A percentile compares a stretch with the other conserved stretches of the same genome.
Evolutionary conservation across 371 early-diverging fungal species (phyloP).

Genomic region (Capillidium rhysosporum): DNA sequence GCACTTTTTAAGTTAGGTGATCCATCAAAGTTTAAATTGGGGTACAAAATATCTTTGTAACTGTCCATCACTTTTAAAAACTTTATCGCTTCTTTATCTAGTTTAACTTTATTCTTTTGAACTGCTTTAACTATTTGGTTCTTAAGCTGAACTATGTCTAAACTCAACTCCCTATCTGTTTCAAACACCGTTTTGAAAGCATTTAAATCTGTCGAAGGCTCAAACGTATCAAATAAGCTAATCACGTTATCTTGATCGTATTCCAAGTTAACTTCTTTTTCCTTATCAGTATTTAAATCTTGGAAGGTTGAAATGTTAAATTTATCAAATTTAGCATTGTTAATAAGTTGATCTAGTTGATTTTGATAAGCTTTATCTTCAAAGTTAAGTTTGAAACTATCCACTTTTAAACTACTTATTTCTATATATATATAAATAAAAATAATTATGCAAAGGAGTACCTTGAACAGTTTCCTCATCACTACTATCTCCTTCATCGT

Average conservation of each 20-base stretch:
- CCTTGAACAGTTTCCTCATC: conserved; percentile 22
- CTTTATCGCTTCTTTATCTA: conserved; percentile 29
- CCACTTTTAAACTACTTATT: conserved; percentile 9
- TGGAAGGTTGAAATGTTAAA: too few relatives aligned
- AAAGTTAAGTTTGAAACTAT: not conserved
- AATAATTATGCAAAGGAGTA: not conserved
- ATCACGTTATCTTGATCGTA: too few relatives aligned
- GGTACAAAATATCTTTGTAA: conserved; percentile 57
- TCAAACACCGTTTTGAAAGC: not conserved
- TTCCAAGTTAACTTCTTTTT: not conserved
- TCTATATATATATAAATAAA: not conserved
- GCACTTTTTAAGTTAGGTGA: conserved; percentile 41
- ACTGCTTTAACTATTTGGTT: too few relatives aligned
- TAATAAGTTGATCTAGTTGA: not conserved
- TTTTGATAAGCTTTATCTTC: not conserved
- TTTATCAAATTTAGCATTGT: too few relatives aligned
- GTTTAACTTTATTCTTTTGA: conserved; percentile 12
- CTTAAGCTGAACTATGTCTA: too few relatives aligned
- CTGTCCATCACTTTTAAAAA: conserved; percentile 42
- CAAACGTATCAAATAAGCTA: too few relatives aligned
- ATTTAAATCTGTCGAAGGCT: not conserved
- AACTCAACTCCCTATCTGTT: conserved; percentile 2
- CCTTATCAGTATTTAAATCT: not conserved
- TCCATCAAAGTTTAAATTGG: conserved; percentile 34
- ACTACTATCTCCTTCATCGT: conserved; percentile 11